A percentile compares a stretch with the other conserved stretches of the same genome.
Evolutionary conservation across 2,329 filamentous ascomycete genomes (phyloP).

Genomic region (Clonostachys rhizophaga): DNA sequence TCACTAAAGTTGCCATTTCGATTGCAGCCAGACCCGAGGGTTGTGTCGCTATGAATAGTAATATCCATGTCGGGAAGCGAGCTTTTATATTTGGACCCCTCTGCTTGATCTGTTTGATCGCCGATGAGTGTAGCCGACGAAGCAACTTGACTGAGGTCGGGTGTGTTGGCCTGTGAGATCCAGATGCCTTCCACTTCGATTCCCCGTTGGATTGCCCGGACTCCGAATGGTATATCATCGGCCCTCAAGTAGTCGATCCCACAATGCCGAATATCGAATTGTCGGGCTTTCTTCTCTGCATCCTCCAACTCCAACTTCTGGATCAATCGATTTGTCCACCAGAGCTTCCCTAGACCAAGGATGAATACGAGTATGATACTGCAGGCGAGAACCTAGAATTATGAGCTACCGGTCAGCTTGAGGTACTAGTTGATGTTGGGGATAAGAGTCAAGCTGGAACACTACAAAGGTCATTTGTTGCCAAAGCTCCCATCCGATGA

Average conservation of each 20-base stretch:
- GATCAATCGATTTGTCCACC: constrained; percentile 50
- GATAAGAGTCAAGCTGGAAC: constrained; percentile 1
- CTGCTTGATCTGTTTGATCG: not conserved
- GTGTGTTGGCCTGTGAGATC: constrained; percentile 52
- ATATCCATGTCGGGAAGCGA: no score
- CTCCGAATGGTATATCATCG: constrained; percentile 76
- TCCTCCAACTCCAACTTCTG: constrained; percentile 60
- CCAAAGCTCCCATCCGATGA: constrained; percentile 73
- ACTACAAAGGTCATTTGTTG: constrained; percentile 84
- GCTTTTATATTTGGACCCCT: no score
- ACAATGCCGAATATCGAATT: constrained; percentile 48
- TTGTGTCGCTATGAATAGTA: no score
- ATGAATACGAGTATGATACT: constrained; percentile 67
- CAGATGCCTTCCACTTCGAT: constrained; percentile 83
- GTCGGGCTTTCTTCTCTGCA: constrained; percentile 55
- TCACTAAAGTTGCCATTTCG: no score
- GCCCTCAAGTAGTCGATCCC: constrained; percentile 33
- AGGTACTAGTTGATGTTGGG: not conserved
- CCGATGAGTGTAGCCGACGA: constrained; percentile 15
- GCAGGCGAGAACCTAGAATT: constrained; percentile 61
- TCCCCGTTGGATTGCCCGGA: constrained; percentile 78
- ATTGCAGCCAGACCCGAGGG: no score
- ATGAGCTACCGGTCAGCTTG: not conserved
- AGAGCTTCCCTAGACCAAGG: constrained; percentile 64
- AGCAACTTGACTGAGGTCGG: constrained; percentile 14